Evolutionary conservation across 1,139 yeast genomes (phyloP), one percentile per base, ranked within the genome.

Genomic region (Suhomyces bolitotheri): DNA sequence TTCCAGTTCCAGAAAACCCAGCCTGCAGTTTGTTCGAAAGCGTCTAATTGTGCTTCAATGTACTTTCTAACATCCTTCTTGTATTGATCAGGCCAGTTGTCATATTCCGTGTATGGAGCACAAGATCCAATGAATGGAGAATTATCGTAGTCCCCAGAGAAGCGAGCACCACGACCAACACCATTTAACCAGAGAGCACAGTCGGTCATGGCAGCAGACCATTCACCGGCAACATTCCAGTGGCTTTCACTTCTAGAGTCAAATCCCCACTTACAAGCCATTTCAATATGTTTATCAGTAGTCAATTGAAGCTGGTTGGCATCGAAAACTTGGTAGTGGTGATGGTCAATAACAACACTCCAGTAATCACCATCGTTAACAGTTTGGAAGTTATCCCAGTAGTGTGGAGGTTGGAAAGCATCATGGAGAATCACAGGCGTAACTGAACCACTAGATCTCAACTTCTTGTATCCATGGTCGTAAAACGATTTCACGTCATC

Each of bases 1-100:
- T 88, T 90, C 80, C 85, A 89, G 60, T 82, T 80, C 98, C 97
- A 92, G 70, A 83, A 86, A 41, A 89, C 72, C 89, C 95, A 89
- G 11, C 97, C 97, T 24, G 60, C 64, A 39, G 73, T 73, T 49
- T 71, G 72, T 50, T 82, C 88, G 53, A 73, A 88, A 3, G 94
- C 84, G 53, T 87, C 96, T 49, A 92, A 64, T 67, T 92, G 97
- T 20, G 96, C 96, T 62, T 90, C 97, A 40, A 90, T 70, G 55
- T 73, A 84, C 48, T 66, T 73, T 56, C 96, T 78, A 14, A 84
- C 79, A 49, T 82, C 68, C 12, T 54, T 50, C 51, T 71, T 77
- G 50, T 78, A 72, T 30, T 73, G 71, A 2, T 65, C 66, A 5
- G 85, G 63, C 96, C 96, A 88, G 27, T 71, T 56, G 27, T 60